Evolutionary conservation across 176 grass and related monocot species (phyloP).

Genomic region (Avena eriantha): DNA sequence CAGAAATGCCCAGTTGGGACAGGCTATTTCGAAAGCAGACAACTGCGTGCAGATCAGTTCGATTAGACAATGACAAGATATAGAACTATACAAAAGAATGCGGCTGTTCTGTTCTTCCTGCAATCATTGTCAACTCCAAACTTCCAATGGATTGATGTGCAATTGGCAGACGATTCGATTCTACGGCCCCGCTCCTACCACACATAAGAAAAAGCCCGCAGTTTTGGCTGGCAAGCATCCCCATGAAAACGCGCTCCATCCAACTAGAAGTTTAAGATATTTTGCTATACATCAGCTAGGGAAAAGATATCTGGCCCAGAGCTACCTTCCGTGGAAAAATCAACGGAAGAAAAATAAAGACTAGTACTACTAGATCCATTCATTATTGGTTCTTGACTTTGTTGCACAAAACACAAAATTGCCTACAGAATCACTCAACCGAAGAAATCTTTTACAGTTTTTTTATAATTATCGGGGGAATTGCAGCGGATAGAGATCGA

Average conservation of each 20-base stretch:
- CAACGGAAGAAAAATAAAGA: not conserved
- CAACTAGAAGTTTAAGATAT: not conserved
- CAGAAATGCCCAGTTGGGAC: not conserved
- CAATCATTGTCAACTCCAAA: not conserved
- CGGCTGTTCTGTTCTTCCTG: not conserved
- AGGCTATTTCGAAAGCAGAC: not conserved
- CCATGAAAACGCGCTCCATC: not conserved
- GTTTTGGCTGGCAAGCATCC: not conserved
- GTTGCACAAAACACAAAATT: not conserved
- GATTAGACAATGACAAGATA: not conserved
- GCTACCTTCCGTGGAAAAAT: not conserved
- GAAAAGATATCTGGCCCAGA: not conserved
- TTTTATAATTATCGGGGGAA: not conserved
- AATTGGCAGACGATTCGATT: not conserved
- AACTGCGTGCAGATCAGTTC: conserved; percentile 22
- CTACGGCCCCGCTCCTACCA: not conserved
- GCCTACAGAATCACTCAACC: not conserved
- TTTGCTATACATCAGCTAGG: not conserved
- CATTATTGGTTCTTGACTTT: not conserved
- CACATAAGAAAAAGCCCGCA: conserved; percentile 1
- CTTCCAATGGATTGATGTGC: not conserved
- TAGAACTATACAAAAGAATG: too few species aligned
- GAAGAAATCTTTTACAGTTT: not conserved
- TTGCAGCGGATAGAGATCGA: conserved; percentile 38
- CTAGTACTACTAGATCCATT: not conserved